Evolutionary conservation across 352 stramenopile genomes (phyloP), one percentile per base, ranked within the genome.

Genomic region (Phytophthora crassamura): DNA sequence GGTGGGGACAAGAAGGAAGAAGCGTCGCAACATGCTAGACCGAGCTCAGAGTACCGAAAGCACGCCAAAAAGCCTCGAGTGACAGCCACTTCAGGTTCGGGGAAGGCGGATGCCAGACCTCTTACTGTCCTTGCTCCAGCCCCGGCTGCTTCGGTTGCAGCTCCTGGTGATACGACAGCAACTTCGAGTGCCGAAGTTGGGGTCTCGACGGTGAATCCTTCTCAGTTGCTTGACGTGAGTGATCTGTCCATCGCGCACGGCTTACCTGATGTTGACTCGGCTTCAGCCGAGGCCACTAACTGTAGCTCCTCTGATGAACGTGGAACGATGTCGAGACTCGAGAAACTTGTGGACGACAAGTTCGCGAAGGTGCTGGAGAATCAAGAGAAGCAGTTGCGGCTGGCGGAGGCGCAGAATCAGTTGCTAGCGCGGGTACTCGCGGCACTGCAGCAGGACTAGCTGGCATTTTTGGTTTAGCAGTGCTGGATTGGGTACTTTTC

Each of bases 331-430:
- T 39, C 42, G 3, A 64, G 46, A 34, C 45, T 73, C 14, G 46
- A 59, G 34, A 61, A 69, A 46, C 39, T 69, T 34, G 34, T 73
- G 7, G 43, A 69, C 42, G 40, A 53, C 12, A 46, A 53, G 15
- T 64, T 73, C 25, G 52, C 36, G 8, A 32, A 69, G 20, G 36
- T 69, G 14, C 15, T 73, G 11, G 59, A 58, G 22, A 14, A 39
- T 5, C 65, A 69, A 53, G 47, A 65, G 3, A 59, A 49, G 16
- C 64, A 72, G n/a, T 43, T 72, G 4, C 28, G 36, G 25, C 30
- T 64, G 12, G 46, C 48, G 1, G 58, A 64, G 46, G 33, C 20
- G 20, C 64, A 72, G 16, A 72, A 67, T 4, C 42, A 56, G n/a
- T 30, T 72, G 6, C 20, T 72, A 33, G 20, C 45, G 4, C 41